Base-by-base conservation (phyloP, 2,329 filamentous ascomycete genomes). In the Coniochaeta ligniaria region DNA sequence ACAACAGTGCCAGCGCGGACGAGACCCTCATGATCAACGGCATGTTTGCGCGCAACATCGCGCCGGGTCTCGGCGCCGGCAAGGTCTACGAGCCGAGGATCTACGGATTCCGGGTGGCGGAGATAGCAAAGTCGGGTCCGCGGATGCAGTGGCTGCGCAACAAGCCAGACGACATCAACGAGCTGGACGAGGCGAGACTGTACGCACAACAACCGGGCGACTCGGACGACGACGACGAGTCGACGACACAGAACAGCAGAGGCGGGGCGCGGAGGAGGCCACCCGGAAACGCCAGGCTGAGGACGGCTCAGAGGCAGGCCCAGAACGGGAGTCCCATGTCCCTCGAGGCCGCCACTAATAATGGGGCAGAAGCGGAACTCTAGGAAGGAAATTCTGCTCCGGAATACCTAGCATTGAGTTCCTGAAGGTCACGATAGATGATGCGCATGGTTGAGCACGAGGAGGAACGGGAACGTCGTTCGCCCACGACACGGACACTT, bases 101-200 rank as follows among this genome's bases (percentile, higher is more conserved):
- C 72, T 99, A 98, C 75, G 95, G 95, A 31, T 99, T 99, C 79
- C 86, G 90, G 63, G 95, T 99, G 24, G 94, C 91, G 20, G 95
- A 98, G 75, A 83, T 93, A 61, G 91, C 95, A 47, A 86, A 90
- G 66, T 92, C 91, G 26, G 95, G 95, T 0, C 95, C 95, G 14
- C 84, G 95, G 63, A 99, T 99, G 95, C 92, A 93, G 72, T 99
- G 95, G 95, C 78, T 99, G 68, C 86, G 95, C 66, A 87, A 89
- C 75, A 89, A 92, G 71, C 95, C 95, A 0, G 80, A 81, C 16
- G 86, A 96, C 69, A 81, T 96, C 60, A 87, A 82, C 50, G 90
- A 96, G 68, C 80, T 98, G 57, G 92, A 99, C 71, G 95, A 99
- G 76, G 80, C 83, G n/a, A 76, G 80, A 12, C 73, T 76, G 8